These are phyloP conservation scores for Jamesozyma piceae DNA, from an alignment of 805 yeast species.

Conservation along the genomic window DNA sequence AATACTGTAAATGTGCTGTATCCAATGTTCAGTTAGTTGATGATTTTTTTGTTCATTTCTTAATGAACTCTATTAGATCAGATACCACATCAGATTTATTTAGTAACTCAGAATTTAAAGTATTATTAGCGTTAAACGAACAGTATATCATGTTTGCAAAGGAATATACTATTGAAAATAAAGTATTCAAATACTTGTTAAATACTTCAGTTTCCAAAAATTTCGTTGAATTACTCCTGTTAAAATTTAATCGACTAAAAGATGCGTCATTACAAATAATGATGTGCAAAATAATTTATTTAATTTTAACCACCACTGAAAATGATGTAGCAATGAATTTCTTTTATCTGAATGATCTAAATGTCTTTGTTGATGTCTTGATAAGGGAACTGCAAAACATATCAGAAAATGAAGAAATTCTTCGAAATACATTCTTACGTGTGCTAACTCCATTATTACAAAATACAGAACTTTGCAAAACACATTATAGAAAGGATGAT, in stretches of 20 bases:
- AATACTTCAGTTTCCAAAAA: slow-evolving; percentile 36
- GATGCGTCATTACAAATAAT: slow-evolving; percentile 66
- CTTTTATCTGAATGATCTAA: slow-evolving; percentile 74
- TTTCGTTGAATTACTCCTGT: slow-evolving; percentile 60
- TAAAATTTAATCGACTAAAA: slow-evolving; percentile 65
- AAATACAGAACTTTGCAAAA: slow-evolving; percentile 49
- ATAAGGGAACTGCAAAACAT: slow-evolving; percentile 69
- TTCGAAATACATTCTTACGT: slow-evolving; percentile 63
- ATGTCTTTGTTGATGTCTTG: slow-evolving; percentile 74
- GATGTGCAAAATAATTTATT: slow-evolving; percentile 67
- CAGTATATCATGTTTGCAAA: slow-evolving; percentile 65
- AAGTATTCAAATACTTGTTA: slow-evolving; percentile 48
- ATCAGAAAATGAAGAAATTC: slow-evolving; percentile 46
- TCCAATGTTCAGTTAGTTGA: slow-evolving; percentile 37
- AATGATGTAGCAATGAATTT: slow-evolving; percentile 48
- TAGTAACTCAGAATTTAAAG: slow-evolving; percentile 59
- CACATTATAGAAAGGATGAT: slow-evolving; percentile 50
- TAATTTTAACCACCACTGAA: slow-evolving; percentile 50
- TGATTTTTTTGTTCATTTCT: slow-evolving; percentile 37
- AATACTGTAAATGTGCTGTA: slow-evolving; percentile 36
- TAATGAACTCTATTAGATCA: slow-evolving; percentile 38
- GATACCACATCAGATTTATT: slow-evolving; percentile 44
- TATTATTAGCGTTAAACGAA: slow-evolving; percentile 71
- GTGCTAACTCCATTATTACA: slow-evolving; percentile 63
- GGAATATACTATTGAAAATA: slow-evolving; percentile 31